Base-by-base conservation (phyloP, 768 basidiomycete species). In the Boletales sp. region DNA sequence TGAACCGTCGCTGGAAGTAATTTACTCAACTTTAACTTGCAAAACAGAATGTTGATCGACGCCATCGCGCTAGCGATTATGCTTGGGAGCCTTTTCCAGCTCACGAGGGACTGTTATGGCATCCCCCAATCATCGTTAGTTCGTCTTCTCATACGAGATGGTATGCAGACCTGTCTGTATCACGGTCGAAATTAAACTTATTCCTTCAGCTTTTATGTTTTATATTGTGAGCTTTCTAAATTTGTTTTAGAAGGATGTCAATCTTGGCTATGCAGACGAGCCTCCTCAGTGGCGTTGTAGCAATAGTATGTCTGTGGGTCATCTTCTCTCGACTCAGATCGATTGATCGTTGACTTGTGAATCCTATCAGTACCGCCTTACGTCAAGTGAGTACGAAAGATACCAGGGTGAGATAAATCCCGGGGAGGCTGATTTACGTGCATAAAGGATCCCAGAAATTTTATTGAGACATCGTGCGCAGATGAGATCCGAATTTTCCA, bases 231-330 rank as follows among this genome's bases (percentile, higher is more conserved):
- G 51, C 6, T 8, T 18, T 24, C 8, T 6, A 27, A 18, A 2
- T 13, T 27, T 36, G 2, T 7, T 36, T 14, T 32, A 3, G 17
- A 9, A 4, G 24, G 24, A 8, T 0, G 10, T 8, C 13, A 8
- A 39, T 27, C 32, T 41, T 4, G 15, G 12, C 27, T 17, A 19
- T 30, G 1, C 17, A 63, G 54, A 38, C 45, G 15, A 49, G 47
- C 3, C 2, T 53, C 35, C 48, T 56, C 24, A 53, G 47, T 27
- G 38, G 43, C 7, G 0, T 59, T 2, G 31, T 58, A 2, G 45
- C 34, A 1, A 53, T 63, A 9, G 4, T 42, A 40, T 53, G 45
- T 14, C 60, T 54, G 60, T 61, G 37, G 11, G 60, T 55, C 43
- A 27, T 35, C 18, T 18, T 27, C 7, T 11, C 10, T n/a, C 3